Percentiles rank a stretch among this genome's conserved stretches.
phyloP scores from a whole-genome alignment of 352 stramenopile genomes.

The Blastocystis sp. region DNA sequence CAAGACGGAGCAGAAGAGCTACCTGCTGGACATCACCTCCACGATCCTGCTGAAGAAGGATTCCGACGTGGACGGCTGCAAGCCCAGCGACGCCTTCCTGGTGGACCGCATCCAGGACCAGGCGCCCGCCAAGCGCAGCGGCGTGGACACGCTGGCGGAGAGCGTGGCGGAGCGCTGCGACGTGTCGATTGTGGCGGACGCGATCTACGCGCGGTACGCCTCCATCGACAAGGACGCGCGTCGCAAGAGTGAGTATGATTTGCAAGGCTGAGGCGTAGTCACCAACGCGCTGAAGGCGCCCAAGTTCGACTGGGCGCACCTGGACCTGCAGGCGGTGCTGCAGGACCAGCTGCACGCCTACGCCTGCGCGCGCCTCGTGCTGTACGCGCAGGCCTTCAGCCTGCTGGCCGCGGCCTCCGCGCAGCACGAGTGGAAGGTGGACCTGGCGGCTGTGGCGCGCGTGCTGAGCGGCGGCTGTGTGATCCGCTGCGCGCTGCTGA shows the following conservation, averaged over 20 bases:
- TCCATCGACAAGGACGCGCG: neutral
- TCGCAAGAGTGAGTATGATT: neutral
- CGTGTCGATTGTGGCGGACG: neutral
- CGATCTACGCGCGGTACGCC: neutral
- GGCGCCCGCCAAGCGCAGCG: neutral
- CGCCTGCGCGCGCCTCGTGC: neutral
- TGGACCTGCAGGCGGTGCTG: slow-evolving; percentile 33
- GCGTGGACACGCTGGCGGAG: neutral
- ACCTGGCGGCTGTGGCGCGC: neutral
- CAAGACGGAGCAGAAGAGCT: neutral
- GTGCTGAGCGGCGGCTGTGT: neutral
- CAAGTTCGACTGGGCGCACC: slow-evolving; percentile 11
- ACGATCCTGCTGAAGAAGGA: slow-evolving; percentile 47
- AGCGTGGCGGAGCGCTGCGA: neutral
- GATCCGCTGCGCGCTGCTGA: neutral
- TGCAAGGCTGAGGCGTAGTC: neutral
- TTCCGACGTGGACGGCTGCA: slow-evolving; percentile 35
- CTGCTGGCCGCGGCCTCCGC: neutral
- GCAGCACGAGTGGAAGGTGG: neutral
- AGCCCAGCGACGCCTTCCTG: slow-evolving; percentile 12
- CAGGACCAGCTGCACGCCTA: slow-evolving; percentile 14
- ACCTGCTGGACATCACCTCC: neutral
- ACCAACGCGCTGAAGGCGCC: neutral
- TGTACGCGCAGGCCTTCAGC: slow-evolving; percentile 30
- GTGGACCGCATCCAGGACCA: slow-evolving; percentile 18